Evolutionary conservation across 78 protist genomes (phyloP).

Genomic region (Protostelium mycophagum): DNA sequence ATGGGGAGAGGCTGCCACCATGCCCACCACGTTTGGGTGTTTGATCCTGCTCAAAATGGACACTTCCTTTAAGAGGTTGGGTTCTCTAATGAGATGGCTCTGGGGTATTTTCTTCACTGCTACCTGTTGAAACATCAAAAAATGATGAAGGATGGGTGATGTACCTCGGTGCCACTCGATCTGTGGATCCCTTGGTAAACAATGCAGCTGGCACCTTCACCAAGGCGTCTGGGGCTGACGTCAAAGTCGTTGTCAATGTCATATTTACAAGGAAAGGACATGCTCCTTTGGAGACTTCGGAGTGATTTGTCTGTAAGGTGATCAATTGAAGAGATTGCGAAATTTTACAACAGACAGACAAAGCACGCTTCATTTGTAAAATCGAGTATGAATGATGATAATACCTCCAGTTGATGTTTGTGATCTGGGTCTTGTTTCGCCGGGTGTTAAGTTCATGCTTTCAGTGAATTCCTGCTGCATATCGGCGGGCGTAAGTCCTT

Average conservation of each 20-base stretch:
- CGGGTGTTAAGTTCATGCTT: too few species aligned
- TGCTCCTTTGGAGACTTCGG: background rate
- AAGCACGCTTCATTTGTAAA: too few species aligned
- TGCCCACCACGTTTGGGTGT: constrained; percentile 67
- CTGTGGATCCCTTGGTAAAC: background rate
- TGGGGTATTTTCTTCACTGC: background rate
- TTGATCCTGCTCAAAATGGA: constrained; percentile 9
- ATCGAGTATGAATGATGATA: too few species aligned
- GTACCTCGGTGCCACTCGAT: background rate
- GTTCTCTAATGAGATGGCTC: background rate
- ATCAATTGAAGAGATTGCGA: too few species aligned
- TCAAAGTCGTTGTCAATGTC: background rate
- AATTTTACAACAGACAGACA: too few species aligned
- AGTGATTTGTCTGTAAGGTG: too few species aligned
- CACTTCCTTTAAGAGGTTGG: background rate
- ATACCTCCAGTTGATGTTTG: too few species aligned
- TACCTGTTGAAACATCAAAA: background rate
- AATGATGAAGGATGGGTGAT: background rate
- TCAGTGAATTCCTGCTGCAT: too few species aligned
- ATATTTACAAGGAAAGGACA: background rate
- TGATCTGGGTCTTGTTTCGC: too few species aligned
- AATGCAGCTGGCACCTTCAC: background rate
- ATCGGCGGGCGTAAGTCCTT: too few species aligned
- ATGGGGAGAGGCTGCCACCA: constrained; percentile 45
- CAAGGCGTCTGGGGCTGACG: background rate